Conservation (phyloP, 176 grass and related monocot genomes). For the Aegilops tauschii region DNA sequence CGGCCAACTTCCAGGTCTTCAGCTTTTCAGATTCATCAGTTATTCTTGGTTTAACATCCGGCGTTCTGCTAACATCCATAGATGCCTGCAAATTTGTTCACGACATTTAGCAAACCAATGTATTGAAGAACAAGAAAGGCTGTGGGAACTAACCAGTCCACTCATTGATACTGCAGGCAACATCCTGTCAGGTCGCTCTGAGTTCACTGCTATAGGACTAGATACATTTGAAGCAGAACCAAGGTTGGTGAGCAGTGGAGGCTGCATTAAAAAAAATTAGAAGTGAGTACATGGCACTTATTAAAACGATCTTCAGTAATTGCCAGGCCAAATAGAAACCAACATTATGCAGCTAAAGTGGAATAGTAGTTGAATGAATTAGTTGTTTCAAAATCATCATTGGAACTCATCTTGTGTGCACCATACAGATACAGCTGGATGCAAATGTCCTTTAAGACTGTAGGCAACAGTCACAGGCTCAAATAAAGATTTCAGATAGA, state of each 20-base stretch:
- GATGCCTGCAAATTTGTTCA: conserved; percentile 55
- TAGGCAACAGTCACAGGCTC: not conserved
- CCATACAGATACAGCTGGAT: not conserved
- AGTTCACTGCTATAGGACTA: conserved; percentile 73
- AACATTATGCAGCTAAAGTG: not conserved
- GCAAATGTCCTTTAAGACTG: not conserved
- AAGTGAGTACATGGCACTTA: conserved; percentile 8
- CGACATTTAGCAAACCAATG: conserved; percentile 25
- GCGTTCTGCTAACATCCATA: conserved; percentile 77
- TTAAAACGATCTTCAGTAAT: not conserved
- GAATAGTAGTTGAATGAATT: not conserved
- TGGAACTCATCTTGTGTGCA: not conserved
- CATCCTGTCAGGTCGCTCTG: conserved; percentile 82
- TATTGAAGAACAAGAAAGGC: conserved; percentile 17
- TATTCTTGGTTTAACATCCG: conserved; percentile 94
- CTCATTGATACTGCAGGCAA: conserved; percentile 88
- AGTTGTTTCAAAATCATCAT: not conserved
- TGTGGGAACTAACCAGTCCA: conserved; percentile 64
- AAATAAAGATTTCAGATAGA: conserved; percentile 21
- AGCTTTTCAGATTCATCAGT: conserved; percentile 84
- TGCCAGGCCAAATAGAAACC: conserved; percentile 10
- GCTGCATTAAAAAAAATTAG: conserved; percentile 56
- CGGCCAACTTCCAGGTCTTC: conserved; percentile 85
- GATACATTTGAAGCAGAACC: conserved; percentile 83
- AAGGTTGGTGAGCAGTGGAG: conserved; percentile 63